A percentile compares a stretch with the other conserved stretches of the same genome.
phyloP scores from a whole-genome alignment of 2,329 filamentous ascomycete genomes.

The Cyphellophora europaea region DNA sequence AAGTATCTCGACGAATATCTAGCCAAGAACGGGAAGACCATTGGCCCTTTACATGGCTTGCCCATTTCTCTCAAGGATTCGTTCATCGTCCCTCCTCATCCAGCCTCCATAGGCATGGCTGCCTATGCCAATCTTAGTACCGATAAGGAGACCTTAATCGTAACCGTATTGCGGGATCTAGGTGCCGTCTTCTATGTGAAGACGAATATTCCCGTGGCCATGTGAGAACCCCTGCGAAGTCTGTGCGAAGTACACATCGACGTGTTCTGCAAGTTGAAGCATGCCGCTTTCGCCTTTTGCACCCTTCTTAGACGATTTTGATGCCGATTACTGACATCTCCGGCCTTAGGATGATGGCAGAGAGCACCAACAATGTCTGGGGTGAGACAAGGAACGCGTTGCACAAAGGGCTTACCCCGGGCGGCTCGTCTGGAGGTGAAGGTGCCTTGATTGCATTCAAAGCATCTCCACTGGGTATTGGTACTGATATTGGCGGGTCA shows the following conservation, averaged over 20 bases:
- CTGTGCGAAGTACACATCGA: conserved; percentile 31
- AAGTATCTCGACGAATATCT: conserved; percentile 45
- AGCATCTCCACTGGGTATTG: conserved; percentile 24
- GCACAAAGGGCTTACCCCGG: conserved; percentile 25
- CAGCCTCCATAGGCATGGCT: conserved; percentile 27
- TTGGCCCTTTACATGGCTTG: conserved; percentile 58
- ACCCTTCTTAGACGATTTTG: too few species aligned
- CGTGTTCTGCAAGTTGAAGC: conserved; percentile 33
- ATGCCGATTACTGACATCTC: conserved; percentile 17
- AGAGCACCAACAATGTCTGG: conserved; percentile 33
- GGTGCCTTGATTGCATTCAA: conserved; percentile 25
- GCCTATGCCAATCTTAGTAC: conserved; percentile 26
- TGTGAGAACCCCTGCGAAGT: too few species aligned
- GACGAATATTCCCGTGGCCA: conserved; percentile 43
- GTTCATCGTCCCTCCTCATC: conserved; percentile 20
- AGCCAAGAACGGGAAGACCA: conserved; percentile 31
- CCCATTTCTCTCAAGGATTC: conserved; percentile 48
- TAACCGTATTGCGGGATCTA: conserved; percentile 28
- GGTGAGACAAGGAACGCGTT: conserved; percentile 30
- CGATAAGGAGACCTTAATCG: conserved; percentile 21
- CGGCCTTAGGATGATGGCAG: conserved; percentile 36
- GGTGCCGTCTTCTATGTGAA: conserved; percentile 44
- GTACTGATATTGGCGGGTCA: conserved; percentile 34
- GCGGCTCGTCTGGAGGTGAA: conserved; percentile 28
- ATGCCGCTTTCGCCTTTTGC: too few species aligned